Base-by-base conservation (phyloP, 768 basidiomycete genomes). In the Mycena indigotica region DNA sequence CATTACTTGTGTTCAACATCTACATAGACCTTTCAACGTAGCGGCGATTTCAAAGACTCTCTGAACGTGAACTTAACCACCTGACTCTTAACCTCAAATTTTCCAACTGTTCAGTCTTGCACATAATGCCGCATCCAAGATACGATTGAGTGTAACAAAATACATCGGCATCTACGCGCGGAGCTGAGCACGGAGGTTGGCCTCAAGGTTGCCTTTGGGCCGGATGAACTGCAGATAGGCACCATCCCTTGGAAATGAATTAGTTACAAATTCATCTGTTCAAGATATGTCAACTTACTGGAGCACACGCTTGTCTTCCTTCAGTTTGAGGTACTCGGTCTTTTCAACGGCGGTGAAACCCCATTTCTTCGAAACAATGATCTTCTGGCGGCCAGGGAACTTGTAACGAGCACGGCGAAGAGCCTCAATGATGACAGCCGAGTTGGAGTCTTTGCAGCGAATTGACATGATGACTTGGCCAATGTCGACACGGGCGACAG, bases 361-460 rank as follows among this genome's bases (percentile, higher is more conserved):
- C 95, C 97, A 98, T 84, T 96, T 97, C 84, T 93, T 93, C 56
- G 89, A 93, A 65, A 94, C 82, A 64, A 95, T 95, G 74, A 96
- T 95, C 85, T 96, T 96, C 82, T 96, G 94, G 70, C 93, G 86
- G 56, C 94, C 93, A n/a, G 93, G 92, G 89, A 95, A 96, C 87
- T 98, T 99, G 87, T 98, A 98, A 53, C 96, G 91, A 13, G 95
- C 93, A 67, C 95, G 95, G 68, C 95, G 93, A 64, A 98, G 88
- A 53, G 95, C 96, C 80, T 98, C 97, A 76, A 93, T 89, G 73
- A 97, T 90, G 69, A 98, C 92, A 26, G 86, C 75, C 38, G 88
- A 84, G 74, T 94, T 94, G 65, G 71, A 65, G 68, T 98, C 96
- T 76, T 95, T 95, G 82, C 87, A 91, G 50, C 95, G 91, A 75